Conservation (phyloP, 306 rosid species). For the cucumber (Cucumis sativus) region Cucumber_9930_V3 NC_026657.2:1136501-1137000, state of each 20-base stretch:
- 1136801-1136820: neutral
- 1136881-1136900: neutral
- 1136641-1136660: neutral
- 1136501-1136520: neutral
- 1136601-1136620: neutral
- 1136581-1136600: neutral
- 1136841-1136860: neutral
- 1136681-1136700: neutral
- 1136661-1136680: neutral
- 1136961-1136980: neutral
- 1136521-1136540: neutral
- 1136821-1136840: neutral
- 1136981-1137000: neutral
- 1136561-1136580: too few species aligned
- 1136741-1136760: neutral
- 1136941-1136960: neutral
- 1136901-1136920: neutral
- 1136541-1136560: too few species aligned
- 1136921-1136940: neutral
- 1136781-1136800: neutral
- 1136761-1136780: neutral
- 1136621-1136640: neutral
- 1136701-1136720: neutral
- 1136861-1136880: neutral
- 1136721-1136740: neutral